Evolutionary conservation across 495 filamentous ascomycete species (phyloP), one percentile per base, ranked within the genome.

Genomic region (Neurospora sp.): DNA sequence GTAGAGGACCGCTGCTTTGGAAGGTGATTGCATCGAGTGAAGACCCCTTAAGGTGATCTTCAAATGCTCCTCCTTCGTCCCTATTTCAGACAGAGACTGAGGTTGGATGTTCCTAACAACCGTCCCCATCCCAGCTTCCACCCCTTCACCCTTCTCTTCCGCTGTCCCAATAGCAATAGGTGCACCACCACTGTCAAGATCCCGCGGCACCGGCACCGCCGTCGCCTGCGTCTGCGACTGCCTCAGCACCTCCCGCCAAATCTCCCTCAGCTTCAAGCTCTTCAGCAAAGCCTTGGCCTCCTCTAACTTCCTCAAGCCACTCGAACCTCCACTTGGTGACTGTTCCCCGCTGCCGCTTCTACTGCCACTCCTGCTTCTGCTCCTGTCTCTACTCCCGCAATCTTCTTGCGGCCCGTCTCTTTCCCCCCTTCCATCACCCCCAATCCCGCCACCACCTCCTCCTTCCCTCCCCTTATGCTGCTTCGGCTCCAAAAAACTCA

Each of bases 401-500:
- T 24, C 70, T 31, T 24, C n/a, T 62, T 59, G 48, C 11, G 24
- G 24, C 4, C 48, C 72, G 34, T 38, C 21, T 21, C 39, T 66
- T 48, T 48, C 9, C n/a, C 43, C 24, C 2, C 11, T 54, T 24
- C 11, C 45, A 24, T 1, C 28, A 24, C 45, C 45, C 39, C 36
- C 48, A 37, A 10, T 42, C 42, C 42, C 8, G 3, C 42, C 5
- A 2, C 39, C 42, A 4, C 7, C 42, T 4, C 8, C 42, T 45
- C 13, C 39, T 17, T 13, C 39, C 28, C 40, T 21, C 39, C 6
- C 9, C 38, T 39, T 34, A 2, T 34, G 31, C 31, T 34, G 31
- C 10, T 88, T 85, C 19, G 82, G 80, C 0, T 80, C 86, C 2
- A 86, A 79, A 11, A 97, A 88, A 73, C 89, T 92, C 91, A 98